A percentile compares a stretch with the other conserved stretches of the same genome.
phyloP scores from a whole-genome alignment of 2,329 filamentous ascomycete genomes.

The Aspergillus clavatus region DNA sequence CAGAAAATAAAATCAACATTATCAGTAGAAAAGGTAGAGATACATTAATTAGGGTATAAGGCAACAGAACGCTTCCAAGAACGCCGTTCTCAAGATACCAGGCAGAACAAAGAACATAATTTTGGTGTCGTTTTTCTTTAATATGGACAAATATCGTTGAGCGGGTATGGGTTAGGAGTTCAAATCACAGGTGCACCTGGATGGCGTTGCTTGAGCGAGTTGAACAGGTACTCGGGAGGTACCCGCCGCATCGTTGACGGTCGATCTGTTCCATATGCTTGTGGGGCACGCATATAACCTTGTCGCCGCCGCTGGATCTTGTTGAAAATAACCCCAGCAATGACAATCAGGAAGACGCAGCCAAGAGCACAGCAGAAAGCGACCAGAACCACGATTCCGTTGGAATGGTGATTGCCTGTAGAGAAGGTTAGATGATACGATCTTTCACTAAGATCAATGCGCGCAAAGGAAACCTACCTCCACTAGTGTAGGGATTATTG shows the following conservation, averaged over 20 bases:
- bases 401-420: conserved; percentile 37
- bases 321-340: conserved; percentile 44
- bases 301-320: conserved; percentile 45
- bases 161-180: conserved; percentile 6
- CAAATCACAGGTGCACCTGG: conserved; percentile 34
- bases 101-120: conserved; percentile 17
- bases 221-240: conserved; percentile 45
- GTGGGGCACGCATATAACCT: conserved; percentile 44
- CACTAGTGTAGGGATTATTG: conserved; percentile 65
- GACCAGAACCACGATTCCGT: conserved; percentile 44
- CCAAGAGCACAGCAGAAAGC: conserved; percentile 46
- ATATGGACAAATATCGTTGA: conserved; percentile 6
- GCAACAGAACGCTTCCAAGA: conserved; percentile 29
- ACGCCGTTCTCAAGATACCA: conserved; percentile 20
- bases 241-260: conserved; percentile 43
- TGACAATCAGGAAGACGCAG: conserved; percentile 46
- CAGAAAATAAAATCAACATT: conserved; percentile 14
- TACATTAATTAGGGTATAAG: conserved; percentile 31
- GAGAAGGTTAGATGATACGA: conserved; percentile 10
- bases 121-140: conserved; percentile 5
- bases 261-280: conserved; percentile 43
- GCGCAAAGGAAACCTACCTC: conserved; percentile 51
- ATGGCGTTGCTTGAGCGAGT: conserved; percentile 34
- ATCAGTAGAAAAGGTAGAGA: conserved; percentile 15
- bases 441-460: conserved; percentile 1